Evolutionary conservation across 345 rosid genomes (phyloP), one percentile per base, ranked within the genome.

Genomic region (Kandelia obovata): DNA sequence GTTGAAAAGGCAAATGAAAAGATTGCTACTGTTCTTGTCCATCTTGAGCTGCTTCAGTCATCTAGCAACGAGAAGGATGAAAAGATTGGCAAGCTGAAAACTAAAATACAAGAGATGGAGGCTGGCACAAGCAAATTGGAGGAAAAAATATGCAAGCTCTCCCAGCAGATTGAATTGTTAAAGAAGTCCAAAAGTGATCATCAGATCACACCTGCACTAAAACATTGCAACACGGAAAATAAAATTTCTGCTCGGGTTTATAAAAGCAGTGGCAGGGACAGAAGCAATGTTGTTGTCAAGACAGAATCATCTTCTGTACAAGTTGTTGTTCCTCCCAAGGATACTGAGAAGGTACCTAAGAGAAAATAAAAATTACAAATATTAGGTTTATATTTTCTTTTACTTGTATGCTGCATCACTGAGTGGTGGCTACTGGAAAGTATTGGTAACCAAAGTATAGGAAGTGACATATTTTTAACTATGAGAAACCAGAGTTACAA

Each of bases 1-100:
- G 70, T 89, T 20, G 77, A 65, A 59, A 75, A 64, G 56, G 93
- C 88, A 15, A 89, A 87, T 62, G 66, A 78, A 52, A 89, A 89
- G 67, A 73, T 92, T 37, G 83, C 83, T 5, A 62, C 73, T 62
- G 86, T 92, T 81, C 61, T 90, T 61, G 80, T 84, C 71, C 73
- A 58, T 19, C 75, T 76, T 73, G 96, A 90, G 80, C 62, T 76
- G 78, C 84, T 92, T 68, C 89, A 84, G 65, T 73, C 86, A 35
- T 82, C 84, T 53, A 84, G 81, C 58, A 65, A 68, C 4, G 84
- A 85, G 37, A 96, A 92, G 80, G 92, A 92, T 81, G 83, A 78
- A 71, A 63, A 52, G 6, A 86, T 96, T 32, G 79, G 74, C 28
- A 80, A 53, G 47, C 71, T 96, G 69, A 81, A 75, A 73, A 67